These are phyloP conservation scores for Prunus campanulata DNA, from an alignment of 306 rosid genomes.

Conservation along the genomic window DNA sequence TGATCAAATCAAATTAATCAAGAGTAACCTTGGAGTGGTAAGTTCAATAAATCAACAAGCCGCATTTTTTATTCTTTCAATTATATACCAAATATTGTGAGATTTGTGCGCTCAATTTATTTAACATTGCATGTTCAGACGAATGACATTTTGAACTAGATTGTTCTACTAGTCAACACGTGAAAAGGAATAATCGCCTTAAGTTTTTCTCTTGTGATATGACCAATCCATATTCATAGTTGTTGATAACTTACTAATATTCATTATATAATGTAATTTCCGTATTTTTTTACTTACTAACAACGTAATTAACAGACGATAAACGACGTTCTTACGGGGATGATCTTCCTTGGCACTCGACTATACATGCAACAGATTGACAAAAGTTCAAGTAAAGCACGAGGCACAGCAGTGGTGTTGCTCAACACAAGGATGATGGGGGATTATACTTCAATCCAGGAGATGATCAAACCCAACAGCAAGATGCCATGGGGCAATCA, in stretches of 20 bases:
- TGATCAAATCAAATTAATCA: conserved; percentile 46
- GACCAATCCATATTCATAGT: too few species aligned
- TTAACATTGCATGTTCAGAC: neutral
- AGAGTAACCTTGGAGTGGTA: conserved; percentile 59
- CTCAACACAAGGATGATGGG: conserved; percentile 35
- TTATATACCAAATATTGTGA: neutral
- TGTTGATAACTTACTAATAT: too few species aligned
- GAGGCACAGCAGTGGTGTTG: conserved; percentile 41
- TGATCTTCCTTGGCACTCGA: conserved; percentile 42
- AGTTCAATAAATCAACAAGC: conserved; percentile 12
- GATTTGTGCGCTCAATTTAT: neutral
- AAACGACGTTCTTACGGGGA: conserved; percentile 48
- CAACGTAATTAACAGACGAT: conserved; percentile 9
- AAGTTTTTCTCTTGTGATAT: neutral
- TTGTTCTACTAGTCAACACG: neutral
- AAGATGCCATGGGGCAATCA: conserved; percentile 49
- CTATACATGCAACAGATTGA: conserved; percentile 42
- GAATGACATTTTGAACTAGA: neutral
- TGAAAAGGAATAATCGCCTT: neutral
- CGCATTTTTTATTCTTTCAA: too few species aligned
- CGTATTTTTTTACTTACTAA: neutral
- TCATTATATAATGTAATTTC: too few species aligned
- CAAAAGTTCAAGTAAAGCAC: conserved; percentile 24
- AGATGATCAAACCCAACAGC: conserved; percentile 36
- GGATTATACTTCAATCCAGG: conserved; percentile 42